Base-by-base conservation (phyloP, 257 asterid species). In the Nicotiana attenuata region DNA sequence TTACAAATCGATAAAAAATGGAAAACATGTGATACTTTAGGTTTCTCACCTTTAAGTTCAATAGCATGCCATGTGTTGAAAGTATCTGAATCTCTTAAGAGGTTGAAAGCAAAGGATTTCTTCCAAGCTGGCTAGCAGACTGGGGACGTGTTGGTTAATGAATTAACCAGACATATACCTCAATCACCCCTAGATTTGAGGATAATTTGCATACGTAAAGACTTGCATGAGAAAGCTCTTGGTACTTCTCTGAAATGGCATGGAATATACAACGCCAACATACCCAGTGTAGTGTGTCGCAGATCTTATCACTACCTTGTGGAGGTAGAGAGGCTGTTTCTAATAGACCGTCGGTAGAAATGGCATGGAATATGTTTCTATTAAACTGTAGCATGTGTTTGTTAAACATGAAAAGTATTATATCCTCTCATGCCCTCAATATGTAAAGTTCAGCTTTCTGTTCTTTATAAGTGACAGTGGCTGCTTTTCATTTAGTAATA, bases 401-500 rank as follows among this genome's bases (percentile, higher is more conserved):
- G 63, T 73, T 50, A 73, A 45, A 71, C 52, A 53, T 73, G 38
- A 24, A 50, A 50, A 73, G 24, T 22, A 47, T 47, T 15, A 50
- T 14, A 47, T 73, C 79, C 61, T 73, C 79, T 26, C 45, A 22
- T 41, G 78, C 78, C 77, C 60, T 71, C 78, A 71, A 71, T 71
- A 45, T 45, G 60, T 45, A 22, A 22, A 41, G 15, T 26, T 50
- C 61, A 73, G 79, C 61, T 73, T 38, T 33, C 1, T 15, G 63
- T 73, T 19, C 61, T 73, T 73, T 24, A 24, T 22, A 73, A 47
- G 22, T 0, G 60, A 47, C 1, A 52, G 56, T 47, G 38, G 26
- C 15, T 45, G 31, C 79, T 47, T 24, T 73, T 45, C 79, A 45
- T 47, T 73, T 22, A 3, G 10, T 73, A 47, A 47, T 31, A 22